phyloP scores from a whole-genome alignment of 768 basidiomycete species.

The Russula sp. region DNA sequence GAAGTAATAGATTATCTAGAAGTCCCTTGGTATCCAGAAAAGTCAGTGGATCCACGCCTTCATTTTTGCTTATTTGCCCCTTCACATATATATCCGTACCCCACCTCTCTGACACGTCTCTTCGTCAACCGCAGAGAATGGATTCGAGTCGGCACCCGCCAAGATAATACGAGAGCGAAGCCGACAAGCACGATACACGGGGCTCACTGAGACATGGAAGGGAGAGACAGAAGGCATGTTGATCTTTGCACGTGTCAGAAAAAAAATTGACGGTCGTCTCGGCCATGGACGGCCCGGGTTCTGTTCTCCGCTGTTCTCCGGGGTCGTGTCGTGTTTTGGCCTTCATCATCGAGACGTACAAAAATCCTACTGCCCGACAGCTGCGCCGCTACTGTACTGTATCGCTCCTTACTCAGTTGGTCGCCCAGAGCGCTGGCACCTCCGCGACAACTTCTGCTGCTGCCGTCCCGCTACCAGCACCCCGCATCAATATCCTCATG shows the following conservation, averaged over 20 bases:
- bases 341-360: slow-evolving; percentile 21
- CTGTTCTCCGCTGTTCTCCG: slow-evolving; percentile 19
- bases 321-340: too few species aligned
- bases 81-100: too few species aligned
- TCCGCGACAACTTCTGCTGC: too few species aligned
- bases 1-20: too few species aligned
- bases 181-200: slow-evolving; percentile 13
- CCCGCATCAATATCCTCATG: too few species aligned
- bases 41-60: too few species aligned
- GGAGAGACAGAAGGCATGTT: slow-evolving; percentile 19
- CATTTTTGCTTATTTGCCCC: too few species aligned
- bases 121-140: not conserved
- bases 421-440: not conserved
- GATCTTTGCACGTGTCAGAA: slow-evolving; percentile 14
- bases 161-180: slow-evolving; percentile 9
- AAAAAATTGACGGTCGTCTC: too few species aligned
- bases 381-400: slow-evolving; percentile 1
- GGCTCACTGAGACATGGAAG: slow-evolving; percentile 13
- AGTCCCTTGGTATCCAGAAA: too few species aligned
- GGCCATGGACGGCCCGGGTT: slow-evolving; percentile 1
- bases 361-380: slow-evolving; percentile 15
- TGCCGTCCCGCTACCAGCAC: too few species aligned
- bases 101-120: too few species aligned
- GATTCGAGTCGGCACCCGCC: not conserved
- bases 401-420: slow-evolving; percentile 4